A percentile compares a stretch with the other conserved stretches of the same genome.
Evolutionary conservation across 257 asterid species (phyloP).

Genomic region (Penstemon barbatus): DNA sequence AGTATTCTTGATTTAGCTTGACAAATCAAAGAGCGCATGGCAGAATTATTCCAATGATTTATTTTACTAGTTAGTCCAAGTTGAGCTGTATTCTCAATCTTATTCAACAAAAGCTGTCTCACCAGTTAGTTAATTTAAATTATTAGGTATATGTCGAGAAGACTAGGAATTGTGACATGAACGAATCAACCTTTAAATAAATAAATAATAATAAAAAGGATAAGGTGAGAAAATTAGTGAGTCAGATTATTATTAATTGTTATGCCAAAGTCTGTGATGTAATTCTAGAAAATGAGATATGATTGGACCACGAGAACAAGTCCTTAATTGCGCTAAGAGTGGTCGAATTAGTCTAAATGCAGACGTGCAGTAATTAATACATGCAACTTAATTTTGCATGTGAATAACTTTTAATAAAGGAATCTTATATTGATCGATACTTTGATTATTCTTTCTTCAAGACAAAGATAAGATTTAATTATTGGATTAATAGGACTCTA

Average conservation of each 20-base stretch:
- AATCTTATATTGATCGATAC: not conserved
- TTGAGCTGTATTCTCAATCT: slow-evolving; percentile 10
- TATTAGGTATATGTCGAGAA: slow-evolving; percentile 18
- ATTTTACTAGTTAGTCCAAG: slow-evolving; percentile 12
- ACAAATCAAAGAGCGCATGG: not conserved
- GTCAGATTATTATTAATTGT: not conserved
- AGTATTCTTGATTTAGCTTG: slow-evolving; percentile 9
- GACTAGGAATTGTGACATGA: not conserved
- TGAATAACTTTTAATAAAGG: not conserved
- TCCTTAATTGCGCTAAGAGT: slow-evolving; percentile 3
- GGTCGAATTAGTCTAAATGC: too few relatives aligned
- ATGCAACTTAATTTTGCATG: slow-evolving; percentile 2
- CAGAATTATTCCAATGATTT: not conserved
- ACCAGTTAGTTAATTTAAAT: slow-evolving; percentile 1
- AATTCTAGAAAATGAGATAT: slow-evolving; percentile 8
- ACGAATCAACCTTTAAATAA: too few relatives aligned
- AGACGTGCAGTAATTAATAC: not conserved
- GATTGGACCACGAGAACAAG: not conserved
- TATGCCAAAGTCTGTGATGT: not conserved
- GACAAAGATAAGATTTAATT: not conserved
- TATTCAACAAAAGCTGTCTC: slow-evolving; percentile 26
- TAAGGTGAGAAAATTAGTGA: slow-evolving; percentile 14
- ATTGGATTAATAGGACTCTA: not conserved
- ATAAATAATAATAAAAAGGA: not conserved
- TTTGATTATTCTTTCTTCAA: slow-evolving; percentile 14